These are phyloP conservation scores for Saccharomycopsis malanga DNA, from an alignment of 805 yeast species.

Conservation along the genomic window DNA sequence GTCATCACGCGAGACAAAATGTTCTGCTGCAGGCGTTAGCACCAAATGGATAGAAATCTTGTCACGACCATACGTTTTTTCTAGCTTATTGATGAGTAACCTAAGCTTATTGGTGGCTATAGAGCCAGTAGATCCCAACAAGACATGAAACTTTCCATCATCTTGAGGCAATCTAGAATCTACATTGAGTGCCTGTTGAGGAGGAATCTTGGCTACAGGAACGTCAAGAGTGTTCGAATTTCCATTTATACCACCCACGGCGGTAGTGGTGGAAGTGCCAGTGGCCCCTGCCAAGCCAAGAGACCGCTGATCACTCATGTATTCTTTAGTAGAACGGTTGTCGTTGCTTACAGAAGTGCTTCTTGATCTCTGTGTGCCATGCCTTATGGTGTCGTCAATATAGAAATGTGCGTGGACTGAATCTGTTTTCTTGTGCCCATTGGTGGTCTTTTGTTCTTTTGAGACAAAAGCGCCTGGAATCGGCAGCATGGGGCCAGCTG, in stretches of 20 bases:
- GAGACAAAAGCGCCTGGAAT: no score
- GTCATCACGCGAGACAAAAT: slow-evolving; percentile 55
- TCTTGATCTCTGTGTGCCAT: slow-evolving; percentile 32
- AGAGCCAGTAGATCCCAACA: slow-evolving; percentile 85
- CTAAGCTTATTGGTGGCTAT: slow-evolving; percentile 79
- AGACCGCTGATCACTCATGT: slow-evolving; percentile 14
- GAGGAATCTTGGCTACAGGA: no score
- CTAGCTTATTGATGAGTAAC: slow-evolving; percentile 68
- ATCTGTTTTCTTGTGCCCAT: slow-evolving; percentile 41
- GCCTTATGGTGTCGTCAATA: slow-evolving; percentile 60
- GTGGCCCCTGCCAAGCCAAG: neutral
- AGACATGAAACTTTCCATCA: slow-evolving; percentile 81
- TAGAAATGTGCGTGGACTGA: slow-evolving; percentile 77
- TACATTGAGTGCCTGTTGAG: slow-evolving; percentile 42
- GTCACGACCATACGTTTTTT: slow-evolving; percentile 68
- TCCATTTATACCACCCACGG: neutral
- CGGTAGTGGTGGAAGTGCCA: neutral
- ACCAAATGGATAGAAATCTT: slow-evolving; percentile 79
- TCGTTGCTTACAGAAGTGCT: slow-evolving; percentile 27
- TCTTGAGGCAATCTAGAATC: slow-evolving; percentile 68
- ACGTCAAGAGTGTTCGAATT: neutral
- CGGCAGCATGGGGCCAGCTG: neutral
- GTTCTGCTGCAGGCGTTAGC: slow-evolving; percentile 79
- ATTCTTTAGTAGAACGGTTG: slow-evolving; percentile 4
- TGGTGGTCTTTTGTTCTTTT: neutral